Conservation (phyloP, 495 filamentous ascomycete genomes). For the Penicillium daleae region DNA sequence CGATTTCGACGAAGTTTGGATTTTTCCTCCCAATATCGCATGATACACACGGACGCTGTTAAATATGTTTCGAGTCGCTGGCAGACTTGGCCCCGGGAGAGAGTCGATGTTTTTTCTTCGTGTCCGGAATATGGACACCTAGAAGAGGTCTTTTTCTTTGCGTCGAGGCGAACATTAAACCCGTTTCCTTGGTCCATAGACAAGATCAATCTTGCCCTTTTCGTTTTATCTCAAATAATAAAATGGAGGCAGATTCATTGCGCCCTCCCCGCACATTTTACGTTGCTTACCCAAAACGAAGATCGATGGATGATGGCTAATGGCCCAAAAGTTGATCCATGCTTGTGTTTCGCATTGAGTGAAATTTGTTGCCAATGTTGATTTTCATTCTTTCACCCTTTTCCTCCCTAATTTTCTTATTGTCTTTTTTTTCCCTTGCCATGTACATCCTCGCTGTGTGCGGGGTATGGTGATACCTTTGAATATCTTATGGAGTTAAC, state of each 20-base stretch:
- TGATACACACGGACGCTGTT: slow-evolving; percentile 35
- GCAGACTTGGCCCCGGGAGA: slow-evolving; percentile 28
- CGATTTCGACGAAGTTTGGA: slow-evolving; percentile 34
- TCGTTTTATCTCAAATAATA: not conserved
- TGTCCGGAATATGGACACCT: not conserved
- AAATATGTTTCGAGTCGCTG: slow-evolving; percentile 29
- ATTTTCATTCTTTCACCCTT: slow-evolving; percentile 9
- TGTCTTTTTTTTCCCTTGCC: slow-evolving; percentile 17
- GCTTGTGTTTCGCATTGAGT: slow-evolving; percentile 20
- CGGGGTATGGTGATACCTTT: slow-evolving; percentile 26
- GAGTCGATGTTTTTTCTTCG: slow-evolving; percentile 12
- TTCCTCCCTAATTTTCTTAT: slow-evolving; percentile 4
- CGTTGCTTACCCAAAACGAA: slow-evolving; percentile 14
- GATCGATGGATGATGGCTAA: slow-evolving; percentile 18
- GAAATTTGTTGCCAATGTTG: slow-evolving; percentile 13
- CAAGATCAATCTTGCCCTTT: slow-evolving; percentile 8
- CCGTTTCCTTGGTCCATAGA: slow-evolving; percentile 1
- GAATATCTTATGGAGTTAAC: slow-evolving; percentile 25
- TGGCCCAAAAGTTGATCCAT: slow-evolving; percentile 27
- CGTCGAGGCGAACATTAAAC: not conserved
- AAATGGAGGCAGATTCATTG: not conserved
- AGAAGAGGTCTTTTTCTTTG: slow-evolving; percentile 3
- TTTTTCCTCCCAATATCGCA: slow-evolving; percentile 26
- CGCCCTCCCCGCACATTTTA: slow-evolving; percentile 10
- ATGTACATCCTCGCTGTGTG: slow-evolving; percentile 11